phyloP scores from a whole-genome alignment of 2,329 filamentous ascomycete genomes.

The Paecilomyces sp. region DNA sequence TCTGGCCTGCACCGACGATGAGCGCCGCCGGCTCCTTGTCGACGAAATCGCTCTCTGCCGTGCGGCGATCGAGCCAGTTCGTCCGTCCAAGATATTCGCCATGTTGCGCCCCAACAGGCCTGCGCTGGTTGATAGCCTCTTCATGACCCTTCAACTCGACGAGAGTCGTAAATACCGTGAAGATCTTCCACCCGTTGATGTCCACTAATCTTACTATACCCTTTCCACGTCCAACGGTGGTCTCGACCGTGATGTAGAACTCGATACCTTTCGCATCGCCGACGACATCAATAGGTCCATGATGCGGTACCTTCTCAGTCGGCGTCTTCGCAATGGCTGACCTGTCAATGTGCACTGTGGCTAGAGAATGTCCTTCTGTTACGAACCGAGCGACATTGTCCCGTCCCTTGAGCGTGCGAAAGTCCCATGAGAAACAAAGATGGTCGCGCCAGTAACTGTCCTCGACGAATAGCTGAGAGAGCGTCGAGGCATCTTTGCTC shows the following conservation, averaged over 20 bases:
- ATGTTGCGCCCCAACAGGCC: conserved; percentile 52
- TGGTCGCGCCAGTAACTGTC: conserved; percentile 55
- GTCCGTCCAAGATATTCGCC: conserved; percentile 45
- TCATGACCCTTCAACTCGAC: conserved; percentile 48
- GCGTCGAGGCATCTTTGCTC: conserved; percentile 22
- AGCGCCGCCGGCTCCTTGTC: conserved; percentile 52
- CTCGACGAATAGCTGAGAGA: conserved; percentile 42
- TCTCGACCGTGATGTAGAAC: conserved; percentile 51
- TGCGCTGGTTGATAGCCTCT: conserved; percentile 40
- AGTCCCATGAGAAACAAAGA: conserved; percentile 49
- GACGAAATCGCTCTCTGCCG: conserved; percentile 43
- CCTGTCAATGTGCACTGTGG: conserved; percentile 40
- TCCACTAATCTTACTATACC: conserved; percentile 49
- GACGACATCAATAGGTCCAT: conserved; percentile 42
- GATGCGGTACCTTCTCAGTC: conserved; percentile 36
- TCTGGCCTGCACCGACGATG: conserved; percentile 57
- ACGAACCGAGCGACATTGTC: conserved; percentile 31
- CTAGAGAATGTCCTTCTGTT: conserved; percentile 35
- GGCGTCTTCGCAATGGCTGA: conserved; percentile 40
- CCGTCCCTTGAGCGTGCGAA: conserved; percentile 46
- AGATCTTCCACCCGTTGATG: conserved; percentile 52
- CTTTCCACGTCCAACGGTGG: conserved; percentile 46
- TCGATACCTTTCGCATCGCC: conserved; percentile 48
- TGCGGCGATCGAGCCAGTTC: conserved; percentile 55
- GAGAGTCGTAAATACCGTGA: conserved; percentile 56